These are phyloP conservation scores for Cardiosporidium cionae DNA, from an alignment of 169 alveolate genomes.

Conservation along the genomic window DNA sequence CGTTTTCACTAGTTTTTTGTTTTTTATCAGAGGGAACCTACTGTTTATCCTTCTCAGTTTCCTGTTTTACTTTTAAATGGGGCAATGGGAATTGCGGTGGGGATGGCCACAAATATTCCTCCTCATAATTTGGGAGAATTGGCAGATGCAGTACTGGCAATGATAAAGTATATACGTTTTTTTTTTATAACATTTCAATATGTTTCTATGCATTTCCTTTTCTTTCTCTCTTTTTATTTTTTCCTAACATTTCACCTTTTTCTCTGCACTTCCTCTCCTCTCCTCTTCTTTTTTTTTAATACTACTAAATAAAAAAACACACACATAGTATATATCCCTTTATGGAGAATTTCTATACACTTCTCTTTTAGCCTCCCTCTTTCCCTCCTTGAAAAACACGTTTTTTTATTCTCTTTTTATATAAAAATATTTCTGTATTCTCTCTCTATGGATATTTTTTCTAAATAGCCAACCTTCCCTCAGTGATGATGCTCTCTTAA, in stretches of 20 bases:
- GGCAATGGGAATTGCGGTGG: constrained; percentile 71
- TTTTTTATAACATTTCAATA: neutral
- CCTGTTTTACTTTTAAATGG: constrained; percentile 66
- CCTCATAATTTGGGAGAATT: constrained; percentile 65
- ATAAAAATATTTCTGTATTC: too few relatives aligned
- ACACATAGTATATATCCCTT: too few relatives aligned
- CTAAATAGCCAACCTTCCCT: constrained; percentile 31
- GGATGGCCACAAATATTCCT: constrained; percentile 65
- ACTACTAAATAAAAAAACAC: too few relatives aligned
- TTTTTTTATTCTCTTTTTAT: too few relatives aligned
- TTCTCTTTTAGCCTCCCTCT: too few relatives aligned
- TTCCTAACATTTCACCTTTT: neutral
- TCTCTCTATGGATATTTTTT: constrained; percentile 10
- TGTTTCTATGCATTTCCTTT: neutral
- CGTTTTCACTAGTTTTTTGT: neutral
- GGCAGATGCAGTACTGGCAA: constrained; percentile 41
- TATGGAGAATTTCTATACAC: too few relatives aligned
- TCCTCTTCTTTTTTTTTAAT: too few relatives aligned
- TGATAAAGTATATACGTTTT: constrained; percentile 18
- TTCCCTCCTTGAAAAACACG: too few relatives aligned
- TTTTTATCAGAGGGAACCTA: constrained; percentile 49
- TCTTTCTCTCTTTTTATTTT: neutral
- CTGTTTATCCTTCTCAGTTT: constrained; percentile 57
- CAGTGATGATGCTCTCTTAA: constrained; percentile 34
- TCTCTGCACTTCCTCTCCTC: neutral